Base-by-base conservation (phyloP, 2,329 filamentous ascomycete species). In the Colletotrichum endophyticum region DNA sequence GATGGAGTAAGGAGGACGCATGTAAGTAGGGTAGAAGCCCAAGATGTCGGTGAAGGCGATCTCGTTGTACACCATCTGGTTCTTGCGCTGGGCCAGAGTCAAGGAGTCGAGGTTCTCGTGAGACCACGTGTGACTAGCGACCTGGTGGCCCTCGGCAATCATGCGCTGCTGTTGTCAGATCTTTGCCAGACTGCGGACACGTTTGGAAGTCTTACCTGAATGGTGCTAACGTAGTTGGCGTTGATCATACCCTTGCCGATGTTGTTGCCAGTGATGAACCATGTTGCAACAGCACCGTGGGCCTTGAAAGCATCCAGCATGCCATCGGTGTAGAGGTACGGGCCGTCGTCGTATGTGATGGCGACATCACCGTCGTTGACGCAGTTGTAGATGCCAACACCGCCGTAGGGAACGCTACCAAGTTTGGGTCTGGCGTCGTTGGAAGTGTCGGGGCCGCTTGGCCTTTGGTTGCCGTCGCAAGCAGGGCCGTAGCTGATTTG, bases 41-140 rank as follows among this genome's bases (percentile, higher is more conserved):
- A 89, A 78, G 19, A 88, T 83, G 22, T 84, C 82, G 53, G 83
- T 84, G 36, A 89, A 76, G 1, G 87, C 88, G 44, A 86, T 86
- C 81, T 90, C 87, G 74, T 87, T 86, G 71, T 84, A 84, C 32
- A 85, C 78, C 81, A 89, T 87, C 78, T 89, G 85, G 62, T 83
- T 79, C 27, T 78, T 79, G 49, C 84, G 82, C 71, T 84, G 83
- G 13, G 79, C 72, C 6, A 82, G 81, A 5, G 79, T 83, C 72
- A 88, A 74, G 28, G 80, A 77, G 63, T 81, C 83, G 6, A 88
- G 82, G 77, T 89, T 84, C 69, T 84, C 80, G 78, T 89, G 88
- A 9, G 85, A 85, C 85, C 85, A 89, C 2, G 87, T 88, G 78
- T 90, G 88, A 72, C 85, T 86, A 56, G 84, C 88, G 56, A 90